Conservation (phyloP, 2,329 filamentous ascomycete genomes). For the Pyrenochaeta sp. region DNA sequence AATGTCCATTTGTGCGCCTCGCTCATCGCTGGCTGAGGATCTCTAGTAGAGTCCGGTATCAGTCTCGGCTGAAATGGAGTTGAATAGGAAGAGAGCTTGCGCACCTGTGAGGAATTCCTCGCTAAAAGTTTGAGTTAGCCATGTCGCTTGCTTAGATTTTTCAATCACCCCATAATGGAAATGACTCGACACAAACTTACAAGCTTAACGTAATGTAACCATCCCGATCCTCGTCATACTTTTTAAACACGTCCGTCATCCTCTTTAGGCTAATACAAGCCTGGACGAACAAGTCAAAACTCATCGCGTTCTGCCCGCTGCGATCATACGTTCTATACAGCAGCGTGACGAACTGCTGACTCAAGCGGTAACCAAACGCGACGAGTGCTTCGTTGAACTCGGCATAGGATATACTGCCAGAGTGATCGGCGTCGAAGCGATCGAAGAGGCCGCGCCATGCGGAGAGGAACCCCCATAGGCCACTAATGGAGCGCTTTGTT, state of each 20-base stretch:
- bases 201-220: constrained; percentile 74
- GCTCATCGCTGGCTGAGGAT: constrained; percentile 50
- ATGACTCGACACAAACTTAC: constrained; percentile 50
- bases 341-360: constrained; percentile 80
- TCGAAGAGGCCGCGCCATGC: constrained; percentile 96
- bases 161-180: too few relatives aligned
- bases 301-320: constrained; percentile 56
- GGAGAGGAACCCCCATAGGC: constrained; percentile 93
- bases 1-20: background rate
- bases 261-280: constrained; percentile 95
- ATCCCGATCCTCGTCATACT: constrained; percentile 96
- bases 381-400: constrained; percentile 93
- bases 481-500: constrained; percentile 52
- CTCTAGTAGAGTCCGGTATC: constrained; percentile 62
- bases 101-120: constrained; percentile 65
- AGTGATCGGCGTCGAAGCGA: constrained; percentile 88
- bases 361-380: constrained; percentile 91
- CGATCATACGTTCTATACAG: constrained; percentile 88
- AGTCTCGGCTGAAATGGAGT: constrained; percentile 60
- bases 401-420: constrained; percentile 82
- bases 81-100: constrained; percentile 64
- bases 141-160: too few relatives aligned
- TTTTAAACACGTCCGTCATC: constrained; percentile 99
- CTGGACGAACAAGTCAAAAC: constrained; percentile 96
- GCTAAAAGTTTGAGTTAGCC: constrained; percentile 38